Evolutionary conservation across 164 flowering plant species (phyloP).

Genomic region (Berberis vulgaris): DNA sequence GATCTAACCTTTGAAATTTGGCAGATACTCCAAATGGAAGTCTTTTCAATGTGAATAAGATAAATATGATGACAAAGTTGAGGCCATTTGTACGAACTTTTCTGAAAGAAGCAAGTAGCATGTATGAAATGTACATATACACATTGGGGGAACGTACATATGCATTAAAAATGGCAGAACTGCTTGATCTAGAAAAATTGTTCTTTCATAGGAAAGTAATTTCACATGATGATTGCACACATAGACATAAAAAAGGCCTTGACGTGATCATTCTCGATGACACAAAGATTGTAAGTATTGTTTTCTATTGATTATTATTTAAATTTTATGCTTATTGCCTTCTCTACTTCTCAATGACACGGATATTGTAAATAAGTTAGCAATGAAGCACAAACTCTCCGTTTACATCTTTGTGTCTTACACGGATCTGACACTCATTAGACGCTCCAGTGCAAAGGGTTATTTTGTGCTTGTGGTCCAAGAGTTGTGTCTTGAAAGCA

Average conservation of each 20-base stretch:
- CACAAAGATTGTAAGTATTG: constrained; percentile 44
- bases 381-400: too few species aligned
- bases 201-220: neutral
- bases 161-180: neutral
- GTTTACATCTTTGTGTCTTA: too few species aligned
- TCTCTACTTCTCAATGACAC: too few species aligned
- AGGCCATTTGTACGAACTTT: neutral
- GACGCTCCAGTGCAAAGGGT: too few species aligned
- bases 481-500: too few species aligned
- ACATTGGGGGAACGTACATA: neutral
- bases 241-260: neutral
- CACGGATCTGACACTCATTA: too few species aligned
- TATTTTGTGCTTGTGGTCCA: too few species aligned
- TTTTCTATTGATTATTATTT: neutral
- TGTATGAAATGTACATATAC: neutral
- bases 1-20: neutral
- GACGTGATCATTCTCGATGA: neutral
- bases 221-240: neutral
- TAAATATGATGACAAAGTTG: neutral
- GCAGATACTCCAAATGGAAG: neutral
- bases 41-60: neutral
- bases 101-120: neutral
- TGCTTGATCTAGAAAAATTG: neutral
- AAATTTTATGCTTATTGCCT: neutral
- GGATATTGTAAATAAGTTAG: too few species aligned